Percentiles rank a stretch among this genome's conserved stretches.
phyloP scores from a whole-genome alignment of 2,329 filamentous ascomycete species.

The Pyrenochaeta sp. region DNA sequence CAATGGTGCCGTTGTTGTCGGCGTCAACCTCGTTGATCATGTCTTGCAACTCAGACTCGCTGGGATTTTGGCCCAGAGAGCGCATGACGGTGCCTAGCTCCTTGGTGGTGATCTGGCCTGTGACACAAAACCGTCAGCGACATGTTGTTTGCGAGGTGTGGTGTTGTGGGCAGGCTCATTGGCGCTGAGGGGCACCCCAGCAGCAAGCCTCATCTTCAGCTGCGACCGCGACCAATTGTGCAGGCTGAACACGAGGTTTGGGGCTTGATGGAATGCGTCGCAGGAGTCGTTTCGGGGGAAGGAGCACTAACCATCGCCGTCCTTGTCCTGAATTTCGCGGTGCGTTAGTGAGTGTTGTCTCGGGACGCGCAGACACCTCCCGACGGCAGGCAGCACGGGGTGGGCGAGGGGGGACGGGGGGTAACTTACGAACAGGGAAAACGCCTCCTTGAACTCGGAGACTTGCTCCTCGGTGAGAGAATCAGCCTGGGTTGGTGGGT shows the following conservation, averaged over 20 bases:
- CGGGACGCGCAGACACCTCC: slow-evolving; percentile 9
- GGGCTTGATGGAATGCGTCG: background rate
- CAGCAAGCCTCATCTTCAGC: slow-evolving; percentile 2
- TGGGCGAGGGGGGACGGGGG: slow-evolving; percentile 5
- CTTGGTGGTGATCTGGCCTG: slow-evolving; percentile 69
- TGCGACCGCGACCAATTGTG: background rate
- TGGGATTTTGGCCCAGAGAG: slow-evolving; percentile 69
- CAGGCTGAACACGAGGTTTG: background rate
- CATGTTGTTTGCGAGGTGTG: slow-evolving; percentile 7
- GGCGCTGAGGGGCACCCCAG: slow-evolving; percentile 4
- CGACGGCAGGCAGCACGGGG: slow-evolving; percentile 33
- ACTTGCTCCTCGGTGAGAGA: slow-evolving; percentile 99
- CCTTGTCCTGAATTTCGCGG: slow-evolving; percentile 59
- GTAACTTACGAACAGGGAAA: slow-evolving; percentile 98
- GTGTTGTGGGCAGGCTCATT: slow-evolving; percentile 11
- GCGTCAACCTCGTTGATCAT: slow-evolving; percentile 73
- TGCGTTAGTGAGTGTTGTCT: slow-evolving; percentile 33
- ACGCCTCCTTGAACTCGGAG: slow-evolving; percentile 99
- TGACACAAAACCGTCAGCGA: slow-evolving; percentile 30
- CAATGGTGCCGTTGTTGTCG: slow-evolving; percentile 71
- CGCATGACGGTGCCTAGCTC: slow-evolving; percentile 71
- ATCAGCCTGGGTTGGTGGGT: slow-evolving; percentile 73
- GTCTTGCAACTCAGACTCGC: slow-evolving; percentile 68
- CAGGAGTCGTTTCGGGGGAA: background rate
- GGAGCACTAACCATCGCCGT: slow-evolving; percentile 61